Percentiles rank a stretch among this genome's conserved stretches.
phyloP scores from a whole-genome alignment of 2,329 filamentous ascomycete genomes.

The Colletotrichum musae region DNA sequence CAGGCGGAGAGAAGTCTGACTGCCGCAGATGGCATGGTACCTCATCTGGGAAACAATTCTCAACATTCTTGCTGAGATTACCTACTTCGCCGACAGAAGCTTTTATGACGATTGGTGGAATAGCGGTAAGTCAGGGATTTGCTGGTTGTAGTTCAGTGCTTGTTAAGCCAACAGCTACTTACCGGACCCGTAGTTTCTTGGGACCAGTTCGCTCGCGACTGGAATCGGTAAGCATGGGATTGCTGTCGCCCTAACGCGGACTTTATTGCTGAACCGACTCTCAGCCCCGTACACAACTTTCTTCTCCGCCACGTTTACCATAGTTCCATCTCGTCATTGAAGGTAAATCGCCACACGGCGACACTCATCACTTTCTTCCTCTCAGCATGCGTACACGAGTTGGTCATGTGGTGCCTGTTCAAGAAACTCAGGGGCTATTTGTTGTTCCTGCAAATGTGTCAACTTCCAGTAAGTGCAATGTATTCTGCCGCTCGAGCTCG shows the following conservation, averaged over 20 bases:
- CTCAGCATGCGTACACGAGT: conserved; percentile 79
- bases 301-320: conserved; percentile 85
- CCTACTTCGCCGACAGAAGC: conserved; percentile 81
- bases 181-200: conserved; percentile 64
- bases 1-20: conserved; percentile 5
- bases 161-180: neutral
- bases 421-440: conserved; percentile 83
- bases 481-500: neutral
- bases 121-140: conserved; percentile 54
- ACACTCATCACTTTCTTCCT: conserved; percentile 84
- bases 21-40: conserved; percentile 76
- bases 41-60: conserved; percentile 84
- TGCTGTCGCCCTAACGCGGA: no score
- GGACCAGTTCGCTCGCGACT: conserved; percentile 85
- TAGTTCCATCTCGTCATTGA: conserved; percentile 80
- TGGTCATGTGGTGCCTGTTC: conserved; percentile 86
- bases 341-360: conserved; percentile 78
- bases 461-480: conserved; percentile 70
- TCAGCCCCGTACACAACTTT: conserved; percentile 81
- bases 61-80: conserved; percentile 83
- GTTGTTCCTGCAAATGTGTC: conserved; percentile 80
- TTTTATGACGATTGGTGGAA: conserved; percentile 80
- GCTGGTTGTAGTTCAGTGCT: no score
- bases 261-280: neutral
- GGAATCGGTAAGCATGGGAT: conserved; percentile 69